Percentiles rank a stretch among this genome's conserved stretches.
These are phyloP conservation scores for Trametes sanguinea DNA, from an alignment of 768 basidiomycete genomes.

Conservation along the genomic window DNA sequence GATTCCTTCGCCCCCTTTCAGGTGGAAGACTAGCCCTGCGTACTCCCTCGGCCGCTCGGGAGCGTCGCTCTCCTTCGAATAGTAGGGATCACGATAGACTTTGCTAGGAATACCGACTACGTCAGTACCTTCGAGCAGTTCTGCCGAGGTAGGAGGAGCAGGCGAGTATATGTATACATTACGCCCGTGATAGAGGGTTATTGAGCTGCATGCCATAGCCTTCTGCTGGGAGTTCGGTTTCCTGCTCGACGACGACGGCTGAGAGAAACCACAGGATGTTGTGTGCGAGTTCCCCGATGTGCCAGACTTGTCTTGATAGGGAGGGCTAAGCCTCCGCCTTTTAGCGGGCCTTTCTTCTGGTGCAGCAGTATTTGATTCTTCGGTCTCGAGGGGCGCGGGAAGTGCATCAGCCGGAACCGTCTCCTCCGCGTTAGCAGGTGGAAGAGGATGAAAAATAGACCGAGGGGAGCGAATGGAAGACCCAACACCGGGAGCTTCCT, in stretches of 20 bases:
- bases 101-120: slow-evolving; percentile 53
- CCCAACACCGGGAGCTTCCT: neutral
- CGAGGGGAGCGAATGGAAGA: neutral
- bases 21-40: slow-evolving; percentile 72
- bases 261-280: neutral
- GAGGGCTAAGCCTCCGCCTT: slow-evolving; percentile 9
- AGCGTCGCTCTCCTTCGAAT: slow-evolving; percentile 70
- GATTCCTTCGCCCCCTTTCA: slow-evolving; percentile 66
- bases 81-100: slow-evolving; percentile 79
- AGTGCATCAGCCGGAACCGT: neutral
- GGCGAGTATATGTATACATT: slow-evolving; percentile 47
- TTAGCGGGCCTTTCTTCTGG: slow-evolving; percentile 11
- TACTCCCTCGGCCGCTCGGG: slow-evolving; percentile 73
- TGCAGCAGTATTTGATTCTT: neutral
- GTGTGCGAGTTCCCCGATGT: neutral
- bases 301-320: neutral
- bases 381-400: neutral
- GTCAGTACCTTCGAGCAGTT: slow-evolving; percentile 48
- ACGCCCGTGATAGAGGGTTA: slow-evolving; percentile 19
- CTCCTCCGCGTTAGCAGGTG: neutral
- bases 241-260: neutral
- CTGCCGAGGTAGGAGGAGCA: slow-evolving; percentile 52
- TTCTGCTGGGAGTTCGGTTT: neutral
- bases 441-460: slow-evolving; percentile 8
- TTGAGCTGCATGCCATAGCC: slow-evolving; percentile 21